These are phyloP conservation scores for Penicillium diatomitis DNA, from an alignment of 495 filamentous ascomycete species.

Conservation along the genomic window DNA sequence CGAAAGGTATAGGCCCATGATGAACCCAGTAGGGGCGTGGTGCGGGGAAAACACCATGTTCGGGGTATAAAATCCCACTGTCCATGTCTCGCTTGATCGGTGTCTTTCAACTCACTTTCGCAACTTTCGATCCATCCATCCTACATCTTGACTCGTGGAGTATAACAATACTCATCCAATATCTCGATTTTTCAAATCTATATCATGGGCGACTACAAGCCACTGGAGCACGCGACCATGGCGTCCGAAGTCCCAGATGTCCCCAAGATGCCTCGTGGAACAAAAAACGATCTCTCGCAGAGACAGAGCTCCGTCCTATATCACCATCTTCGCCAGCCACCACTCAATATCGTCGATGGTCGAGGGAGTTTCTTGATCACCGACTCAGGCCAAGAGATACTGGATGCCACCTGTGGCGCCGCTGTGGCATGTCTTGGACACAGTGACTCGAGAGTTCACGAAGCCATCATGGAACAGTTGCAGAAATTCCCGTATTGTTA, in stretches of 20 bases:
- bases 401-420: conserved; percentile 26
- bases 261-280: too few species aligned
- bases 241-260: background rate
- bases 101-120: too few species aligned
- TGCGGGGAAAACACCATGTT: too few species aligned
- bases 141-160: too few species aligned
- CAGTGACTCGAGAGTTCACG: conserved; percentile 26
- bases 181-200: background rate
- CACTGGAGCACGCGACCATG: background rate
- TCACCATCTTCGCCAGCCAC: conserved; percentile 13
- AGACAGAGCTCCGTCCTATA: conserved; percentile 16
- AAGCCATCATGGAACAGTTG: conserved; percentile 34
- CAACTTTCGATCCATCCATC: too few species aligned
- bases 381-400: conserved; percentile 8
- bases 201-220: conserved; percentile 19
- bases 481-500: conserved; percentile 34
- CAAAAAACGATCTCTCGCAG: background rate
- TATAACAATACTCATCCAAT: too few species aligned
- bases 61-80: too few species aligned
- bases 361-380: conserved; percentile 11
- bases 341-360: conserved; percentile 15
- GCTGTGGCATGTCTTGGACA: conserved; percentile 33
- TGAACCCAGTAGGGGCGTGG: too few species aligned
- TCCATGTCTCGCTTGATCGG: too few species aligned
- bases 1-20: too few species aligned